These are phyloP conservation scores for Exophiala calicioides DNA, from an alignment of 2,329 filamentous ascomycete genomes.

Conservation along the genomic window DNA sequence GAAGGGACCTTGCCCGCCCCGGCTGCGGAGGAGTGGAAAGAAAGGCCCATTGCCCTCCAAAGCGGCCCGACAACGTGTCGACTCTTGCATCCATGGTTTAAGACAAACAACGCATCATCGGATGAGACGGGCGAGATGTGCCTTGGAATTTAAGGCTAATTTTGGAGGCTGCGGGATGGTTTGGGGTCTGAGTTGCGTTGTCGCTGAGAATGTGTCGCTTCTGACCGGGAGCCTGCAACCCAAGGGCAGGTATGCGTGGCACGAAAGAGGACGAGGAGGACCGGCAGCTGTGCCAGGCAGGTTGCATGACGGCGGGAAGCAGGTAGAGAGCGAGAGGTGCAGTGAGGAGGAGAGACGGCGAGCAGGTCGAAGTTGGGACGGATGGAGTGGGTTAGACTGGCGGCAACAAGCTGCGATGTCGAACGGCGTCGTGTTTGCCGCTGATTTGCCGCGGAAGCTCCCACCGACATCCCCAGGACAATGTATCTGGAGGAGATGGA, in stretches of 20 bases:
- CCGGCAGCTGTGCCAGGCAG: constrained; percentile 2
- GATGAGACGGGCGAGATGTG: constrained; percentile 4
- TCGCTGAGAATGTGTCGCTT: too few species aligned
- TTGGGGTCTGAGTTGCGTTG: constrained; percentile 4
- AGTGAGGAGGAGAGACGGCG: constrained; percentile 3
- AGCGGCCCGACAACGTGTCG: constrained; percentile 32
- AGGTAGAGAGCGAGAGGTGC: constrained; percentile 3
- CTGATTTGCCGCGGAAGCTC: background rate
- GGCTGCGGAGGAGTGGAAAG: constrained; percentile 22
- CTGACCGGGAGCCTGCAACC: constrained; percentile 9
- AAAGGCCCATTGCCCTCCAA: constrained; percentile 31
- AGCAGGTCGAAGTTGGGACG: background rate
- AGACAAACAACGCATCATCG: constrained; percentile 26
- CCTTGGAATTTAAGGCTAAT: constrained; percentile 3
- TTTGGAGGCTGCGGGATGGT: constrained; percentile 4
- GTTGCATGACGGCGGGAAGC: constrained; percentile 5
- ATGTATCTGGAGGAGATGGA: background rate
- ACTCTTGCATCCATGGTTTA: constrained; percentile 28
- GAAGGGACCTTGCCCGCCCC: constrained; percentile 28
- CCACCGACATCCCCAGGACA: background rate
- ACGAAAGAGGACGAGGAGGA: constrained; percentile 2
- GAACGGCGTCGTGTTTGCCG: background rate
- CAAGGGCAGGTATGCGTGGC: constrained; percentile 11
- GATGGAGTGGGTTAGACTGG: background rate
- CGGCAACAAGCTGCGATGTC: too few species aligned